Base-by-base conservation (phyloP, 805 yeast genomes). In the Hanseniaspora lachancei region DNA sequence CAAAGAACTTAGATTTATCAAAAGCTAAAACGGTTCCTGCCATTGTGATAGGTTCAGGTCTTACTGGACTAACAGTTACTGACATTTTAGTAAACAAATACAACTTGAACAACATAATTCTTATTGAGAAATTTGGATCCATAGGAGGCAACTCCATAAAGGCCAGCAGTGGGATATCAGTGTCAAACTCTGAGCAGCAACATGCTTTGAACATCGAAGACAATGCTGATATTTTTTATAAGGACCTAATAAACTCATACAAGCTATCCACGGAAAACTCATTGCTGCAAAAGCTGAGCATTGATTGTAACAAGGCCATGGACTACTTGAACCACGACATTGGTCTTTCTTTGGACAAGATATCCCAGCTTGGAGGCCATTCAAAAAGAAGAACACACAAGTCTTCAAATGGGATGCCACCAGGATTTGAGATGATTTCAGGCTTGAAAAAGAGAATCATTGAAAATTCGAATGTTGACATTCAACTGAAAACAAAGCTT, bases 361-460 rank as follows among this genome's bases (percentile, higher is more conserved):
- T 86, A 13, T 77, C 86, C n/a, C 77, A 86, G 61, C 68, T 86
- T 44, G 95, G 95, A 29, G 95, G 95, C 2, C 95, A 86, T 64
- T 81, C 89, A 1, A 79, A 75, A 50, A 81, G 87, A 21, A 74
- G 95, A 66, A 86, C 95, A 1, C 95, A 86, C 66, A 75, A 95
- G 61, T 89, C 95, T 1, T 76, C 78, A 8, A 73, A 74, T 1
- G 72, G 71, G 13, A 63, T 77, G 18, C 82, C 83, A 15, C 84
- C 84, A 4, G 84, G 84, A 0, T 77, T 73, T 65, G 82, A 78
- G 46, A 77, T 80, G 18, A 70, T 80, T 1, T 73, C 77, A 6
- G 70, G 76, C 5, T 58, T 78, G 13, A 66, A 74, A 38, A 58
- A 62, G 6, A 55, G 64, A n/a, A 63, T 70, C 6, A 65, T 68